Evolutionary conservation across 179 eudicot genomes (phyloP).

Genomic region (Silene coronaria): DNA sequence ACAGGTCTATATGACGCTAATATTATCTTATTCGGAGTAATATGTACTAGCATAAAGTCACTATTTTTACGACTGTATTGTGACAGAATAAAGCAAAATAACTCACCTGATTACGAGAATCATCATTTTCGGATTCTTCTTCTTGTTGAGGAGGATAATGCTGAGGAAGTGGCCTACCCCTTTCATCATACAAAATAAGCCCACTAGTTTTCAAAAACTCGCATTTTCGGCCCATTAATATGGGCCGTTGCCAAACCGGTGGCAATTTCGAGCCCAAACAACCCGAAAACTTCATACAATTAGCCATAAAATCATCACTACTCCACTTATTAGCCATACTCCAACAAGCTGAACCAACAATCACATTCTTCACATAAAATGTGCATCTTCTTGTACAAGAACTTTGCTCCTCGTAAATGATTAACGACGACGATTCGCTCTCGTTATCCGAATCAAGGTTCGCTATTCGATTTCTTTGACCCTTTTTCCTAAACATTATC

Average conservation of each 20-base stretch:
- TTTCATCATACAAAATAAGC: conserved; percentile 69
- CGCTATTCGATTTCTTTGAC: conserved; percentile 18
- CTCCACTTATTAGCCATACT: conserved; percentile 50
- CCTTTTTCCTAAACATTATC: conserved; percentile 19
- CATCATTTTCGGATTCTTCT: neutral
- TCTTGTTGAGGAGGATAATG: neutral
- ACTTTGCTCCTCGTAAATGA: conserved; percentile 12
- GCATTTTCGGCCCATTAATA: conserved; percentile 78
- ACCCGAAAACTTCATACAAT: conserved; percentile 25
- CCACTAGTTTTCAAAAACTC: conserved; percentile 74
- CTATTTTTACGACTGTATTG: neutral
- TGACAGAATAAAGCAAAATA: neutral
- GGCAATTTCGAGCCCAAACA: conserved; percentile 31
- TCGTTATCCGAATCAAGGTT: conserved; percentile 7
- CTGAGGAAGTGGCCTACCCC: conserved; percentile 43
- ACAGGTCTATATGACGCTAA: no score
- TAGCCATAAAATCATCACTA: conserved; percentile 20
- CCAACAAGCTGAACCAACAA: conserved; percentile 28
- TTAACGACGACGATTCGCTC: conserved; percentile 25
- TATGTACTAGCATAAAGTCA: no score
- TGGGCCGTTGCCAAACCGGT: conserved; percentile 84
- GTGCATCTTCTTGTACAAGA: conserved; percentile 6
- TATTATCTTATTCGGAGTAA: neutral
- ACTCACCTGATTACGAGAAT: conserved; percentile 5
- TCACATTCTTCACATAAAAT: conserved; percentile 8